Percentiles rank a stretch among this genome's conserved stretches.
phyloP scores from a whole-genome alignment of 257 asterid genomes.

The Craterostigma plantagineum region DNA sequence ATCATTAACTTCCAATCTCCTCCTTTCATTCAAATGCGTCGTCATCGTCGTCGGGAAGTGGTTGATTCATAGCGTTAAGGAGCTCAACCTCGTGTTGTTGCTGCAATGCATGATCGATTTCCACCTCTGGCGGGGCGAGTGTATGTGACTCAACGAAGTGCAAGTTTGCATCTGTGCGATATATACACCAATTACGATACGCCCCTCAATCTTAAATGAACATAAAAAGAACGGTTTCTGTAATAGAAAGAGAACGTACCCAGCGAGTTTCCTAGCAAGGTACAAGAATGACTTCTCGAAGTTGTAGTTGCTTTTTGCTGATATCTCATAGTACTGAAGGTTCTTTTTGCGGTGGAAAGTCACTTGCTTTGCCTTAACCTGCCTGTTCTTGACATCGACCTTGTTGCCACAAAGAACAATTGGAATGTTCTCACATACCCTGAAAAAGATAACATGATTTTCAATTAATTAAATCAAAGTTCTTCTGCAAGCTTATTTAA shows the following conservation, averaged over 20 bases:
- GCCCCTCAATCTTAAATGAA: not conserved
- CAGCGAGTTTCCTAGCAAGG: slow-evolving; percentile 85
- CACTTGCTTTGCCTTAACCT: slow-evolving; percentile 83
- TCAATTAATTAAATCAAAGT: not conserved
- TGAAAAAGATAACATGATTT: slow-evolving; percentile 8
- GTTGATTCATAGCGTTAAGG: slow-evolving; percentile 32
- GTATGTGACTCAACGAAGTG: slow-evolving; percentile 86
- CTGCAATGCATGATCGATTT: slow-evolving; percentile 58
- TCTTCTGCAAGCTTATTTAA: not conserved
- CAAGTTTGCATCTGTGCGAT: slow-evolving; percentile 41
- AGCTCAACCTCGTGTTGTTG: slow-evolving; percentile 67
- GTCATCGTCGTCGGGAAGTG: slow-evolving; percentile 70
- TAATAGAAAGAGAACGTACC: slow-evolving; percentile 17
- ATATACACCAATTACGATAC: not conserved
- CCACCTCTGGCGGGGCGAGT: slow-evolving; percentile 88
- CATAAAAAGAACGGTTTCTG: not conserved
- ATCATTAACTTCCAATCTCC: no score
- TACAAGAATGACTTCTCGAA: slow-evolving; percentile 78
- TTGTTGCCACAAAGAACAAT: slow-evolving; percentile 81
- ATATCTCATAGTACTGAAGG: slow-evolving; percentile 72
- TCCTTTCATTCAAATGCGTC: slow-evolving; percentile 34
- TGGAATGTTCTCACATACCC: slow-evolving; percentile 85
- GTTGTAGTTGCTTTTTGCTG: slow-evolving; percentile 82
- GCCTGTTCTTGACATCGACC: slow-evolving; percentile 88
- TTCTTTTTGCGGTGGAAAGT: slow-evolving; percentile 88